A percentile compares a stretch with the other conserved stretches of the same genome.
Conservation (phyloP, 805 yeast species). For the Metschnikowia bowlesiae region DNA sequence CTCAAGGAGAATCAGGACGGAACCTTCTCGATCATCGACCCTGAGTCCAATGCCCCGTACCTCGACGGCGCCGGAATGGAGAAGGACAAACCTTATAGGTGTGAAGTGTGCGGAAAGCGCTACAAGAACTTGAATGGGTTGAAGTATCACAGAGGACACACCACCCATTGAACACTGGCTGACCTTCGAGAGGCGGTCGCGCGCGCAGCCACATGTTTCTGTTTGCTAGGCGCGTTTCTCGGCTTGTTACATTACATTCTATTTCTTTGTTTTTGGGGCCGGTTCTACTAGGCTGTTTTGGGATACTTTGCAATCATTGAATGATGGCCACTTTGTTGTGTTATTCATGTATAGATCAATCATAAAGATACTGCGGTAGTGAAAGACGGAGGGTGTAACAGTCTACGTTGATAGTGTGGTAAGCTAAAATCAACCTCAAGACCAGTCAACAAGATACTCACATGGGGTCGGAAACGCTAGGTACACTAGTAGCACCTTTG, state of each 20-base stretch:
- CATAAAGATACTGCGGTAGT: constrained; percentile 3
- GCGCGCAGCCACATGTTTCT: neutral
- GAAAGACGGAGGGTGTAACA: neutral
- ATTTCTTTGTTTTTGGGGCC: constrained; percentile 3
- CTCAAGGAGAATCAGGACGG: constrained; percentile 90
- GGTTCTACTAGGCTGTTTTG: constrained; percentile 6
- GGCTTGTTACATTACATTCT: constrained; percentile 4
- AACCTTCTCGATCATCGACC: constrained; percentile 86
- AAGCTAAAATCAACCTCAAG: too few relatives aligned
- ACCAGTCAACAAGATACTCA: too few relatives aligned
- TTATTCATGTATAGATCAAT: constrained; percentile 6
- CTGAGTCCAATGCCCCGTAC: constrained; percentile 81
- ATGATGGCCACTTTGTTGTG: constrained; percentile 2
- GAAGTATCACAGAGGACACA: constrained; percentile 95
- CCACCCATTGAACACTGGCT: constrained; percentile 64
- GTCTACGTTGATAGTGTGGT: too few relatives aligned
- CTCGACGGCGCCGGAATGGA: constrained; percentile 94
- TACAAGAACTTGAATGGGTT: constrained; percentile 94
- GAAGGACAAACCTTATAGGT: constrained; percentile 95
- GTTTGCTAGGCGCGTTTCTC: neutral
- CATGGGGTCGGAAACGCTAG: too few relatives aligned
- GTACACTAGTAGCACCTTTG: too few relatives aligned
- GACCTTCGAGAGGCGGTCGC: neutral
- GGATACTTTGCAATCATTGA: constrained; percentile 4
- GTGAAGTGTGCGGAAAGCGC: constrained; percentile 97